phyloP scores from a whole-genome alignment of 2,329 filamentous ascomycete species.

The Tolypocladium album region DNA sequence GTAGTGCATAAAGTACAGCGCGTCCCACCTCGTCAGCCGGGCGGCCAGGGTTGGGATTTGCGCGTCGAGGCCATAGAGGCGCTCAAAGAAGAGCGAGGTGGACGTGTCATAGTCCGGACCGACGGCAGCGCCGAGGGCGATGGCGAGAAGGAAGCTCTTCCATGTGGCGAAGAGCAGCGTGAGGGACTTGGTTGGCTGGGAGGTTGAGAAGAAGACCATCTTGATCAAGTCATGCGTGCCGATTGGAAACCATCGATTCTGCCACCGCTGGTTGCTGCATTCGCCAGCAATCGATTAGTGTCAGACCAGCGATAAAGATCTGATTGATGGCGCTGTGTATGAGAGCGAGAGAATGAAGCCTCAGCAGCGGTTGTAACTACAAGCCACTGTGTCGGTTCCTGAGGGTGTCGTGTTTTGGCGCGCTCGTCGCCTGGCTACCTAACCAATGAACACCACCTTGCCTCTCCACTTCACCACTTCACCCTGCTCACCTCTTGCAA shows the following conservation, averaged over 20 bases:
- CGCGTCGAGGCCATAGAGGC: constrained; percentile 19
- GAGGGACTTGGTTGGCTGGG: constrained; percentile 14
- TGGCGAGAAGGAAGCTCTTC: constrained; percentile 55
- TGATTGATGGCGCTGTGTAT: neutral
- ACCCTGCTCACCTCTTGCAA: neutral
- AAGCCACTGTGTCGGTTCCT: neutral
- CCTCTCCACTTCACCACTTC: neutral
- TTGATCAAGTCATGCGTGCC: neutral
- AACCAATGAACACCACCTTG: neutral
- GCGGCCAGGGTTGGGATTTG: constrained; percentile 35
- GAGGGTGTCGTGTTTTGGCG: neutral
- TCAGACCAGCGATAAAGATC: neutral
- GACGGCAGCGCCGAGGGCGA: constrained; percentile 41
- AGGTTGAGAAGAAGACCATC: constrained; percentile 1
- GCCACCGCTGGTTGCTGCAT: neutral
- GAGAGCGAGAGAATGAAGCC: neutral
- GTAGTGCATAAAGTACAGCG: constrained; percentile 60
- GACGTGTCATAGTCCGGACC: constrained; percentile 73
- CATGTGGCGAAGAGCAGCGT: constrained; percentile 43
- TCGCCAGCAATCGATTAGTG: neutral
- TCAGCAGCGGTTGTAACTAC: neutral
- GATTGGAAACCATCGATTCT: neutral
- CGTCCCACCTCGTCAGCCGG: constrained; percentile 69
- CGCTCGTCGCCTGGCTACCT: neutral
- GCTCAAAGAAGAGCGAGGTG: constrained; percentile 36